Percentiles rank a stretch among this genome's conserved stretches.
These are phyloP conservation scores for Xylariaceae sp. DNA, from an alignment of 2,329 filamentous ascomycete species.

Conservation along the genomic window DNA sequence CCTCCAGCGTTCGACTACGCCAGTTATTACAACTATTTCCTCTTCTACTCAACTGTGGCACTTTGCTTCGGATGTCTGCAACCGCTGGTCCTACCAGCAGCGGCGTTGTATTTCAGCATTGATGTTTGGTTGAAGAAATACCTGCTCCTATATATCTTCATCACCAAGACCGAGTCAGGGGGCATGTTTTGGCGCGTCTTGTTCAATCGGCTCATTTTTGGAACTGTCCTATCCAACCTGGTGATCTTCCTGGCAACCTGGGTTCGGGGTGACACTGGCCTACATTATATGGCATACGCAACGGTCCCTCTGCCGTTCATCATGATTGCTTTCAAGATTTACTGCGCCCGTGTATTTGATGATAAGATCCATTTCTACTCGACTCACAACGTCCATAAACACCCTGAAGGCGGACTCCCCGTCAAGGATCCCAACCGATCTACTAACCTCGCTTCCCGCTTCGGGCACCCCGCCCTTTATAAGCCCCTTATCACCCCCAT, in stretches of 20 bases:
- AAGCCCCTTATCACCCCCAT: conserved; percentile 18
- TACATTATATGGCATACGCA: conserved; percentile 58
- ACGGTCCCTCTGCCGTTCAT: conserved; percentile 74
- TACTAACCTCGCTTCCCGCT: conserved; percentile 71
- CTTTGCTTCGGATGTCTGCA: conserved; percentile 82
- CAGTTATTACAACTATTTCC: conserved; percentile 96
- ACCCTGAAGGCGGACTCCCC: conserved; percentile 37
- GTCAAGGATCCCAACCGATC: conserved; percentile 50
- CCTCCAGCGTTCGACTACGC: conserved; percentile 93
- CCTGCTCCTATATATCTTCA: conserved; percentile 85
- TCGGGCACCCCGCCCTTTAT: conserved; percentile 62
- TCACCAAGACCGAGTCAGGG: conserved; percentile 94
- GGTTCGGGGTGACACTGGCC: conserved; percentile 59
- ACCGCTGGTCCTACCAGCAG: conserved; percentile 79
- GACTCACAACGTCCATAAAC: conserved; percentile 51
- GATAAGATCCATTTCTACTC: conserved; percentile 76
- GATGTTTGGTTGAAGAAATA: conserved; percentile 95
- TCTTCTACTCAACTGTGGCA: conserved; percentile 89
- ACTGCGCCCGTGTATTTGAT: conserved; percentile 74
- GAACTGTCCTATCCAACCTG: conserved; percentile 70
- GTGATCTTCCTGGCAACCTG: conserved; percentile 74
- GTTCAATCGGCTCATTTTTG: conserved; percentile 90
- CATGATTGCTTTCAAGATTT: conserved; percentile 80
- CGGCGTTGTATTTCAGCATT: conserved; percentile 82
- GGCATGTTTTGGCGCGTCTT: conserved; percentile 88